phyloP scores from a whole-genome alignment of 106 monocot species.

The Hemerocallis citrina region DNA sequence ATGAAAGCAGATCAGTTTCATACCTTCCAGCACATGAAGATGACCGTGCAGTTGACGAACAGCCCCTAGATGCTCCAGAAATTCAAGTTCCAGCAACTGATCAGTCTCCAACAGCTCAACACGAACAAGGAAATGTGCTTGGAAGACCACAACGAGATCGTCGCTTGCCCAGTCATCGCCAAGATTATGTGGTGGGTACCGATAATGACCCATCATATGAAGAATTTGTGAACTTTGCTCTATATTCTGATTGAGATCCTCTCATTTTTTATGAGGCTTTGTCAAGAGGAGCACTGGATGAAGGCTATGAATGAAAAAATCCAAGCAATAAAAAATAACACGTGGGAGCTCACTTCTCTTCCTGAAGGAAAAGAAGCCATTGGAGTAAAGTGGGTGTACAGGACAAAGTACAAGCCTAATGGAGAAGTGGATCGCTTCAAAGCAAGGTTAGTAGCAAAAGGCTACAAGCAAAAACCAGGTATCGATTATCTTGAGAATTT shows the following conservation, averaged over 20 bases:
- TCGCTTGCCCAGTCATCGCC: no score
- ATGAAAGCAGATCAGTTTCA: no score
- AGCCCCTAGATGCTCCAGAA: background rate
- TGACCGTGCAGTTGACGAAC: background rate
- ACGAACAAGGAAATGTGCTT: no score
- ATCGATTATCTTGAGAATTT: background rate
- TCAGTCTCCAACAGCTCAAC: background rate
- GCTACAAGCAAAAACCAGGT: background rate
- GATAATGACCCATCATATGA: no score
- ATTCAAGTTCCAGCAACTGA: background rate
- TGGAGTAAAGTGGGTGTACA: slow-evolving; percentile 2
- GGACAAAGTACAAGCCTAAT: background rate
- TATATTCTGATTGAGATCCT: background rate
- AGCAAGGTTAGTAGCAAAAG: background rate
- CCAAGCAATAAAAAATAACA: background rate
- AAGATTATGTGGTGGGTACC: no score
- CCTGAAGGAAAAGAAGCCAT: background rate
- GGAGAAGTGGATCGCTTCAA: background rate
- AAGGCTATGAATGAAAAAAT: background rate
- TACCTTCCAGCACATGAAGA: no score
- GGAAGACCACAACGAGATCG: no score
- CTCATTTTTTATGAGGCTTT: background rate
- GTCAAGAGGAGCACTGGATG: background rate
- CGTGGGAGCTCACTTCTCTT: background rate
- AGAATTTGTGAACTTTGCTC: background rate